phyloP scores from a whole-genome alignment of 2,329 filamentous ascomycete genomes.

The Xylaria sp. region DNA sequence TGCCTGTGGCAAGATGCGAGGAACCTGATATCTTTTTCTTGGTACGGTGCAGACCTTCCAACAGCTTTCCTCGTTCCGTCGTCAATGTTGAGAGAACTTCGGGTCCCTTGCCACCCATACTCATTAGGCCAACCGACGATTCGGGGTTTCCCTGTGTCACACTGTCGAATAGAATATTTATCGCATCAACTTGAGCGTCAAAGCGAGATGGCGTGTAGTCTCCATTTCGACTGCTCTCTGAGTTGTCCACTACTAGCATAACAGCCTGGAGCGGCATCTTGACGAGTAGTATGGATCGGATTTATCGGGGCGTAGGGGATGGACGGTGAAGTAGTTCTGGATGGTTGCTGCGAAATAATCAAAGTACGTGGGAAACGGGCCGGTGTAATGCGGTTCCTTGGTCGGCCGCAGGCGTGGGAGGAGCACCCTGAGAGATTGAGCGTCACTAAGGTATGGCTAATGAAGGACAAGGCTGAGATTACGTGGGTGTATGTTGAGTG shows the following conservation, averaged over 20 bases:
- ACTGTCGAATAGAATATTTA: constrained; percentile 93
- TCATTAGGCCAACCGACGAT: constrained; percentile 97
- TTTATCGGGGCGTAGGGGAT: constrained; percentile 10
- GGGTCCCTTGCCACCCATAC: constrained; percentile 97
- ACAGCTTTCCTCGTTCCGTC: constrained; percentile 93
- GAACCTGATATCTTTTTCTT: constrained; percentile 90
- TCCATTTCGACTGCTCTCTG: constrained; percentile 97
- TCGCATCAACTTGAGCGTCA: constrained; percentile 94
- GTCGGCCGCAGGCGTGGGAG: not conserved
- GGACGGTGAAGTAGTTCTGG: constrained; percentile 6
- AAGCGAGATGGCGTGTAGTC: constrained; percentile 92
- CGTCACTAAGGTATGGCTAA: constrained; percentile 4
- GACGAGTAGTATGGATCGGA: constrained; percentile 53
- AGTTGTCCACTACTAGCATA: constrained; percentile 99
- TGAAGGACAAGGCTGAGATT: constrained; percentile 34
- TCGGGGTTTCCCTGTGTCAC: constrained; percentile 97
- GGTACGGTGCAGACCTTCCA: constrained; percentile 90
- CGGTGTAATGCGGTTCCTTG: not conserved
- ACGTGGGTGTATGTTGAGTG: constrained; percentile 24
- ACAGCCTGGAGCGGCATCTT: constrained; percentile 99
- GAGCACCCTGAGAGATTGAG: not conserved
- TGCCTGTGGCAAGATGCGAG: constrained; percentile 88
- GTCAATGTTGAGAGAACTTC: constrained; percentile 97
- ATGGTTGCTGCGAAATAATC: not conserved
- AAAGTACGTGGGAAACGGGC: not conserved